A percentile compares a stretch with the other conserved stretches of the same genome.
phyloP scores from a whole-genome alignment of 2,329 filamentous ascomycete species.

The Penicillium sp. region DNA sequence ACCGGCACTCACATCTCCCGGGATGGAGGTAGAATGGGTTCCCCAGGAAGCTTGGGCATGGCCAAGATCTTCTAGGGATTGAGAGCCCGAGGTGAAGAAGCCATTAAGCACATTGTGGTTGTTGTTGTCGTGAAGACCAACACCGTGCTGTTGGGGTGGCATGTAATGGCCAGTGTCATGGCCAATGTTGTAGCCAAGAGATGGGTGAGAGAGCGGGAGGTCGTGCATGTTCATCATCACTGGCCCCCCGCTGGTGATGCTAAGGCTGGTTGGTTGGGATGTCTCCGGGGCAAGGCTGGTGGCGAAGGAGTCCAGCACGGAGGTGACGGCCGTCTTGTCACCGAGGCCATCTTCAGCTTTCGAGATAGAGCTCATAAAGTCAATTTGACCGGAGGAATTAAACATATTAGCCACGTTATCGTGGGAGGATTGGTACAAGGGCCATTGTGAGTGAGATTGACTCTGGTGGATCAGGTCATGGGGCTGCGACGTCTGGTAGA shows the following conservation, averaged over 20 bases:
- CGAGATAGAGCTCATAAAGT: conserved; percentile 36
- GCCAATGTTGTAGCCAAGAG: conserved; percentile 32
- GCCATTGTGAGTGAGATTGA: conserved; percentile 36
- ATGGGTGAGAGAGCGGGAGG: conserved; percentile 32
- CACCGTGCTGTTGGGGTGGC: conserved; percentile 30
- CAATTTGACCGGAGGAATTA: conserved; percentile 31
- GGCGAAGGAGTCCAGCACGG: conserved; percentile 37
- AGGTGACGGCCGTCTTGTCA: conserved; percentile 37
- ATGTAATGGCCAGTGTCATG: conserved; percentile 35
- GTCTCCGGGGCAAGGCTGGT: conserved; percentile 32
- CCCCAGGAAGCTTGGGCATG: conserved; percentile 33
- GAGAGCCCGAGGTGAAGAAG: conserved; percentile 31
- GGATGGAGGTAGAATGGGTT: conserved; percentile 29
- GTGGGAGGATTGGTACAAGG: conserved; percentile 35
- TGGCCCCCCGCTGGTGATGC: conserved; percentile 27
- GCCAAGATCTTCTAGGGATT: conserved; percentile 38
- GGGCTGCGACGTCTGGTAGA: conserved; percentile 33
- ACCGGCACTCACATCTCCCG: conserved; percentile 30
- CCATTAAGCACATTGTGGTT: conserved; percentile 33
- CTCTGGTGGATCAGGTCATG: conserved; percentile 34
- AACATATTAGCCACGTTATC: conserved; percentile 38
- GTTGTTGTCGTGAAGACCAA: conserved; percentile 28
- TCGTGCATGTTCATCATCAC: conserved; percentile 39
- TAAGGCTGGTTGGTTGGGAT: conserved; percentile 31
- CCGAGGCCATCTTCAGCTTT: conserved; percentile 34